Conservation (phyloP, 2,329 filamentous ascomycete genomes). For the Tympanopsis confertula region DNA sequence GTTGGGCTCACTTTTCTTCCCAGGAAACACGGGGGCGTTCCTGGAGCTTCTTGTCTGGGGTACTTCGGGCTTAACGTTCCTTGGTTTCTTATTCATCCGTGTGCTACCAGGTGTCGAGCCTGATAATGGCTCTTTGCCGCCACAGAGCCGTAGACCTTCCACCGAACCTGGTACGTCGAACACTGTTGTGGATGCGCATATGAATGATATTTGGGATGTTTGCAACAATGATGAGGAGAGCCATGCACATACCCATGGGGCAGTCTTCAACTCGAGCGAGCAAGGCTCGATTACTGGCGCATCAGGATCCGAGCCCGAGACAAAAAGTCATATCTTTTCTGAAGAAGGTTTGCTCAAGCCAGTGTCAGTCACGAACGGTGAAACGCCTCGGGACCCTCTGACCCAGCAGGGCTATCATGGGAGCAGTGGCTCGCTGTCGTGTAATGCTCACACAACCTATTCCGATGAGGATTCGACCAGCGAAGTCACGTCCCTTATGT, state of each 20-base stretch:
- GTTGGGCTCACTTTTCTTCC: constrained; percentile 65
- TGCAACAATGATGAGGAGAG: too few relatives aligned
- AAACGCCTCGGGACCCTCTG: too few relatives aligned
- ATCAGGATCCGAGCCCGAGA: too few relatives aligned
- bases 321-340: too few relatives aligned
- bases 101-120: constrained; percentile 47
- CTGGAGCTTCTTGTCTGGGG: constrained; percentile 70
- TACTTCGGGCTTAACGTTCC: constrained; percentile 64
- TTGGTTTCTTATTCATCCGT: constrained; percentile 75
- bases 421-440: constrained; percentile 9
- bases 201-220: too few relatives aligned
- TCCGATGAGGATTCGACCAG: constrained; percentile 35
- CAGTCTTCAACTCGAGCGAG: neutral
- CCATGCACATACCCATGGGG: too few relatives aligned
- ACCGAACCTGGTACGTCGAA: constrained; percentile 3
- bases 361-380: too few relatives aligned
- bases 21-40: constrained; percentile 72
- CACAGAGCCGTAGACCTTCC: constrained; percentile 11
- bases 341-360: neutral
- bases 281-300: neutral
- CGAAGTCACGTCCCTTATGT: constrained; percentile 75
- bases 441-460: constrained; percentile 13
- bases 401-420: too few relatives aligned
- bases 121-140: constrained; percentile 44
- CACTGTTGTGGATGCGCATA: neutral